These are phyloP conservation scores for Thecaphora thlaspeos DNA, from an alignment of 1,284 basidiomycete genomes.

Conservation along the genomic window DNA sequence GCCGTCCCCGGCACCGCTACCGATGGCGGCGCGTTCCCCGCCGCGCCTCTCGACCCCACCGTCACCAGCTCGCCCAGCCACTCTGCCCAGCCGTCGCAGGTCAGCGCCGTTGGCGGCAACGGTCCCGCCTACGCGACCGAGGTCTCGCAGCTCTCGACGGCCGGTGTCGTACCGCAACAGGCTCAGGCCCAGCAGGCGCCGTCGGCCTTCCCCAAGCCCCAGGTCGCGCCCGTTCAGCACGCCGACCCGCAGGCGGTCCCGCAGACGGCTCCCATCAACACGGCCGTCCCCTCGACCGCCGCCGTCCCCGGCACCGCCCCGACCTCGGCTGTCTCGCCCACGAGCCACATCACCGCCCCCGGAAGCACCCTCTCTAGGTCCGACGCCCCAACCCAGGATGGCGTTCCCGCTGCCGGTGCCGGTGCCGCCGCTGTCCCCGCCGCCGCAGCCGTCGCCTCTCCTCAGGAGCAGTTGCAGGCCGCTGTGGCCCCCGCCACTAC, in stretches of 20 bases:
- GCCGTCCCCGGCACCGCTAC: constrained; percentile 10
- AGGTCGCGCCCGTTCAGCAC: constrained; percentile 4
- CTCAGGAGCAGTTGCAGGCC: not conserved
- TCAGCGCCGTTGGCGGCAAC: constrained; percentile 8
- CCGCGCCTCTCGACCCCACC: constrained; percentile 16
- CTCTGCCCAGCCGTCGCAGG: constrained; percentile 8
- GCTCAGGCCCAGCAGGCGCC: not conserved
- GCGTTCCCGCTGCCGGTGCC: constrained; percentile 11
- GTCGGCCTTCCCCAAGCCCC: constrained; percentile 5
- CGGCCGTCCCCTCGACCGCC: no score
- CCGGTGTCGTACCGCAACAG: not conserved
- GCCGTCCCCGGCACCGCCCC: no score
- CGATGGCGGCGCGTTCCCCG: constrained; percentile 19
- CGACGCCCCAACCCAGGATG: not conserved
- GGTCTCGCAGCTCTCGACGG: constrained; percentile 1
- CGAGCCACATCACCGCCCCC: no score
- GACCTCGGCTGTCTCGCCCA: no score
- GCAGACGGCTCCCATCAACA: no score
- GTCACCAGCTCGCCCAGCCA: constrained; percentile 13
- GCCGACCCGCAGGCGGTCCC: no score
- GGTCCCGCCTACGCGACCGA: constrained; percentile 15
- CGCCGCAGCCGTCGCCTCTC: constrained; percentile 2
- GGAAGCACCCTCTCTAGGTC: no score
- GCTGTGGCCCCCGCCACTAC: constrained; percentile 15
- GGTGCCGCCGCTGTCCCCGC: constrained; percentile 7